Evolutionary conservation across 1,284 basidiomycete genomes (phyloP).

Genomic region (Ustilago loliicola): DNA sequence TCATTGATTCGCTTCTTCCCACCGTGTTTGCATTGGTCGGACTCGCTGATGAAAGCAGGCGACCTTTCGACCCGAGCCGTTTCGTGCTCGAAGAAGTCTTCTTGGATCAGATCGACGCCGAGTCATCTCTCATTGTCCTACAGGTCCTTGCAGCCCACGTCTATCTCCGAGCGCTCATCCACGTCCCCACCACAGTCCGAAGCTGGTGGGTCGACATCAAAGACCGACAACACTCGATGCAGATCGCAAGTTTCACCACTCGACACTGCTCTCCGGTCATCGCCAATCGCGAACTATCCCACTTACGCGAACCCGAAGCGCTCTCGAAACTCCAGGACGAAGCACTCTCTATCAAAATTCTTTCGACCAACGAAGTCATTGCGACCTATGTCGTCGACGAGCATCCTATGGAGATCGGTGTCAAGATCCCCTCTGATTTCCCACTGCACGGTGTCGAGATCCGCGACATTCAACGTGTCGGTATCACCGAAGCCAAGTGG

Average conservation of each 20-base stretch:
- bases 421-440: conserved; percentile 90
- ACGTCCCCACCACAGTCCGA: conserved; percentile 72
- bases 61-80: conserved; percentile 79
- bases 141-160: conserved; percentile 86
- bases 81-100: conserved; percentile 90
- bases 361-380: conserved; percentile 77
- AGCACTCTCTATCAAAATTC: conserved; percentile 77
- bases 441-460: conserved; percentile 91
- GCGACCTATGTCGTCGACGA: conserved; percentile 88
- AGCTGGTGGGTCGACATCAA: conserved; percentile 88
- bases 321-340: conserved; percentile 82
- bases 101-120: conserved; percentile 74
- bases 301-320: conserved; percentile 79
- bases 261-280: conserved; percentile 91
- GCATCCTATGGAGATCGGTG: conserved; percentile 88
- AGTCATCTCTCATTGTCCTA: conserved; percentile 71
- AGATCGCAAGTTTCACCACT: conserved; percentile 83
- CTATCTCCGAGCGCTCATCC: conserved; percentile 73
- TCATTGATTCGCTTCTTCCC: conserved; percentile 80
- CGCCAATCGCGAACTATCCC: conserved; percentile 83
- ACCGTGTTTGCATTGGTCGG: conserved; percentile 79
- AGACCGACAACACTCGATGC: conserved; percentile 85
- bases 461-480: conserved; percentile 82
- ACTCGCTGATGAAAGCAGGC: conserved; percentile 33
- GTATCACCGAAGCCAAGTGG: conserved; percentile 89